phyloP scores from a whole-genome alignment of 2,329 filamentous ascomycete species.

The Pseudogymnoascus pannorum region DNA sequence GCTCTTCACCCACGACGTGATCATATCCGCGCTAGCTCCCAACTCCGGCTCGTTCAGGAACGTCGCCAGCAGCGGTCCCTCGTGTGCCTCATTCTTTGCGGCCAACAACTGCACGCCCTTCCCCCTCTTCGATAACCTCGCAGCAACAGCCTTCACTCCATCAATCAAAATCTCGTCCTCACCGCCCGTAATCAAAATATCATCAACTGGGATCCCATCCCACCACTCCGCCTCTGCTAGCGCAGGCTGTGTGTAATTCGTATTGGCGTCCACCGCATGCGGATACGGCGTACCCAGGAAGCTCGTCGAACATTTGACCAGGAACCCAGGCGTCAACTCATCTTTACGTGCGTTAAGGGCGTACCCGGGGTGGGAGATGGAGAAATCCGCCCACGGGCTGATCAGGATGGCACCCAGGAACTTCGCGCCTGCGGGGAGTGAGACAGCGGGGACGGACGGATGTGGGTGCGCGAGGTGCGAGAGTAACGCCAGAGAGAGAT shows the following conservation, averaged over 20 bases:
- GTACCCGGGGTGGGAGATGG: conserved; percentile 36
- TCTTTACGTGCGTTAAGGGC: conserved; percentile 43
- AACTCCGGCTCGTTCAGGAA: conserved; percentile 18
- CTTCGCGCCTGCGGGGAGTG: conserved; percentile 29
- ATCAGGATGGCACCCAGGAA: conserved; percentile 47
- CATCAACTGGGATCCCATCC: conserved; percentile 38
- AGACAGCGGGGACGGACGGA: conserved; percentile 41
- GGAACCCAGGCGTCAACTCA: conserved; percentile 35
- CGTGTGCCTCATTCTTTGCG: conserved; percentile 23
- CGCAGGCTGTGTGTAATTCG: conserved; percentile 48
- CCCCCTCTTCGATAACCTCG: conserved; percentile 14
- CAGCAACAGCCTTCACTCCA: conserved; percentile 36
- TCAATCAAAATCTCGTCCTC: conserved; percentile 50
- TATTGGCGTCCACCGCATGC: conserved; percentile 24
- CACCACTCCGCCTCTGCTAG: conserved; percentile 47
- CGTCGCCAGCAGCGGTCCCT: conserved; percentile 21
- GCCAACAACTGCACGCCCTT: conserved; percentile 12
- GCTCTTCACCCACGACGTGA: conserved; percentile 21
- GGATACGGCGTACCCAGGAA: conserved; percentile 36
- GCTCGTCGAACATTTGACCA: conserved; percentile 38
- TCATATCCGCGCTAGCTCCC: conserved; percentile 18
- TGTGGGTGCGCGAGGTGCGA: conserved; percentile 51
- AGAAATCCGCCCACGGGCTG: conserved; percentile 50
- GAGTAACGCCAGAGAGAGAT: conserved; percentile 38
- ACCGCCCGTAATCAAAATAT: conserved; percentile 47